Base-by-base conservation (phyloP, 768 basidiomycete genomes). In the Boletus tomentosulus region DNA sequence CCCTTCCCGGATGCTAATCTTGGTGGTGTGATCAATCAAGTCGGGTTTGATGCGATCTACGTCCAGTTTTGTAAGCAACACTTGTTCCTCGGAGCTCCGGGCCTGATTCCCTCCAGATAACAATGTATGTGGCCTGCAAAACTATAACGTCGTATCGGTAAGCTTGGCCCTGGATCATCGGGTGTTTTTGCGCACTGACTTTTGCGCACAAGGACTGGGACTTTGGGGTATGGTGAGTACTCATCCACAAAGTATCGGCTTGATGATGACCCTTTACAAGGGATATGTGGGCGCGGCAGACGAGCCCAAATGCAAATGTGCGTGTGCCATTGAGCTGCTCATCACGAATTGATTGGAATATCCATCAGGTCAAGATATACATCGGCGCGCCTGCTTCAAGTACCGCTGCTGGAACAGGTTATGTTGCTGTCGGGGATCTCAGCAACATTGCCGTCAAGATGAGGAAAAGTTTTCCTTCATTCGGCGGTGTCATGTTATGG, bases 1-100 rank as follows among this genome's bases (percentile, higher is more conserved):
- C 82, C 84, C 5, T 89, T 78, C 71, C 86, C 87, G 3, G 87
- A 89, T 62, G 78, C 76, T 7, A 76, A 78, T 44, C 69, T 89
- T 7, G 78, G 83, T 10, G 73, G 73, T 9, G 82, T 85, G 22
- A 71, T 89, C 51, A 80, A 86, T 61, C 61, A 74, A 1, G 86
- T 80, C 11, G 75, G 66, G 5, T 89, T 89, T 57, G 87, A 89
- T 69, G 85, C 85, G 2, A 71, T 89, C 55, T 88, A 86, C 62
- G 85, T 88, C 34, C 87, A 87, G 64, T 85, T 88, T 65, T 82
- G 79, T 56, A 33, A 53, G 55, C 37, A 30, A 34, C 27, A 30
- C 19, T 24, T 42, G 47, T 25, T 48, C 51, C 28, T 27, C 19
- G 4, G 38, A 39, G 8, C 13, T 16, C 52, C 22, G 6, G 6